Conservation (phyloP, 805 yeast species). For the Teunomyces aglyptinius region DNA sequence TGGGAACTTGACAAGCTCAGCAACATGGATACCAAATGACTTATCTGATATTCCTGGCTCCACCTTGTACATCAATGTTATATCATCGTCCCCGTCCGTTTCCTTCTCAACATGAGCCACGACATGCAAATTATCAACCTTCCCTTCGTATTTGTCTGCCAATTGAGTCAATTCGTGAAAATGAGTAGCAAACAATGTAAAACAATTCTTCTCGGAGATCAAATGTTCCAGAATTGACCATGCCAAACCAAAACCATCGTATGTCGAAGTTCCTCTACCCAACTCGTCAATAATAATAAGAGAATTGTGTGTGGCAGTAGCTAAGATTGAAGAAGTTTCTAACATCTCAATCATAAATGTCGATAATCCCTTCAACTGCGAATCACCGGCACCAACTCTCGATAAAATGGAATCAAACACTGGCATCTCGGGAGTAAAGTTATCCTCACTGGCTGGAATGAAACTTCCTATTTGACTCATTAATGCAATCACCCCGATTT, state of each 20-base stretch:
- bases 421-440: conserved; percentile 60
- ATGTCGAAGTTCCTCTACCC: conserved; percentile 87
- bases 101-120: conserved; percentile 79
- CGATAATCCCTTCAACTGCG: conserved; percentile 94
- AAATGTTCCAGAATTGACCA: conserved; percentile 93
- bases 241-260: conserved; percentile 97
- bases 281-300: conserved; percentile 89
- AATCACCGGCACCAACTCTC: conserved; percentile 98
- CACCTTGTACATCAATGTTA: conserved; percentile 88
- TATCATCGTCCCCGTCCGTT: conserved; percentile 51
- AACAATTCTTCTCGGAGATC: conserved; percentile 66
- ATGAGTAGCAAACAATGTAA: conserved; percentile 93
- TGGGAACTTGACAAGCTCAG: conserved; percentile 93
- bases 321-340: conserved; percentile 85
- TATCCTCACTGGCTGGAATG: conserved; percentile 59
- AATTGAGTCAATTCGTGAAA: conserved; percentile 92
- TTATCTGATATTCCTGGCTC: conserved; percentile 95
- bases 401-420: conserved; percentile 90
- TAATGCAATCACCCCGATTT: conserved; percentile 80
- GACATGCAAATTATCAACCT: conserved; percentile 84
- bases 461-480: conserved; percentile 90
- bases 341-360: conserved; percentile 97
- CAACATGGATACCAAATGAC: conserved; percentile 97
- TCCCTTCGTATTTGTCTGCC: conserved; percentile 51
- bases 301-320: conserved; percentile 74